Base-by-base conservation (phyloP, 441 rosid genomes). In the Syzygium syzygioides region DNA sequence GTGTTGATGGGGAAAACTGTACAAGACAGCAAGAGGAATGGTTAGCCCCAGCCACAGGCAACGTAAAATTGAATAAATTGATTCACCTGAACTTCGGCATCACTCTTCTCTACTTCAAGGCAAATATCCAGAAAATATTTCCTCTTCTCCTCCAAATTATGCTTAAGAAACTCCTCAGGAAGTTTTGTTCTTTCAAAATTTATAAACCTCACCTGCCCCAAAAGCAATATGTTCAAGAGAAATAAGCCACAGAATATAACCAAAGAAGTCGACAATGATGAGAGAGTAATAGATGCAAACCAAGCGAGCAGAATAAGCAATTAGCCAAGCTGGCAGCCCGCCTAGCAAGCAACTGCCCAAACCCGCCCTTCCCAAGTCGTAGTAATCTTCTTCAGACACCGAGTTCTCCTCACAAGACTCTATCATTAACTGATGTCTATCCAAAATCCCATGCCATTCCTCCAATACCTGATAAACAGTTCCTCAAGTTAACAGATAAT, bases 301-400 rank as follows among this genome's bases (percentile, higher is more conserved):
- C 95, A 98, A 91, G 85, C 98, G 98, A 93, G 99, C 99, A 85
- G 99, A 90, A 92, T 98, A 98, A 34, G 99, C 96, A 88, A 98
- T 91, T 92, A 96, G 93, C 99, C 99, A 98, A 91, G 95, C 95
- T 30, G 99, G 99, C 90, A 98, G 93, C 86, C 99, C 99, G 64
- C 99, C 99, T 79, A 98, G 99, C 95, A 98, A 95, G 91, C 99
- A 97, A 91, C 98, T 97, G 85, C 99, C 99, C 86, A 98, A 91
- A 89, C 99, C 99, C 85, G 99, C 99, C 93, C 99, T 96, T 89
- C 97, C 98, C 93, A 98, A 93, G 89, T 98, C 99, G 54, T 97
- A 96, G 93, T 96, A 96, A 94, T 98, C 99, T 87, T 97, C 99
- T 91, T 97, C 99, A 55, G 98, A 94, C 87, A 97, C 99, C 55